A percentile compares a stretch with the other conserved stretches of the same genome.
Evolutionary conservation across 345 rosid species (phyloP).

Genomic region (Sonneratia caseolaris): DNA sequence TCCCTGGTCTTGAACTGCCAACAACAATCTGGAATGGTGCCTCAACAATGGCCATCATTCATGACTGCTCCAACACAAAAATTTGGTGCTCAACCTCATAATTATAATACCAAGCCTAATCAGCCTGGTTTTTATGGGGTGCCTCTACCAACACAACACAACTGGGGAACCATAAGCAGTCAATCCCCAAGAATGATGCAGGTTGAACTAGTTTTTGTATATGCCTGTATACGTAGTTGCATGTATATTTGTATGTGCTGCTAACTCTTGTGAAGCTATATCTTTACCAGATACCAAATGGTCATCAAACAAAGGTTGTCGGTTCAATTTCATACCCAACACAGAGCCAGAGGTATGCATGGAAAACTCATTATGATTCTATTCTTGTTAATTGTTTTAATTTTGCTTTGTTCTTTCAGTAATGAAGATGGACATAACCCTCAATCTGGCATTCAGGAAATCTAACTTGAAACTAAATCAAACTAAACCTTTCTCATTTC

Average conservation of each 20-base stretch:
- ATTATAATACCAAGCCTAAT: slow-evolving; percentile 9
- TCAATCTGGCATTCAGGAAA: not conserved
- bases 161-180: slow-evolving; percentile 14
- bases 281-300: slow-evolving; percentile 29
- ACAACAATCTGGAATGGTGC: slow-evolving; percentile 35
- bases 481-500: not conserved
- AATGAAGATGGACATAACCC: not conserved
- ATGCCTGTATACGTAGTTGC: no score
- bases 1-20: slow-evolving; percentile 43
- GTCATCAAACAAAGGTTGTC: slow-evolving; percentile 19
- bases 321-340: slow-evolving; percentile 22
- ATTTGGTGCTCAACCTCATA: slow-evolving; percentile 14
- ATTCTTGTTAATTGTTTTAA: not conserved
- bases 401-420: not conserved
- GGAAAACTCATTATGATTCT: not conserved
- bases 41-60: slow-evolving; percentile 32
- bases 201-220: slow-evolving; percentile 19
- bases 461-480: not conserved
- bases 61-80: slow-evolving; percentile 24
- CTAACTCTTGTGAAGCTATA: slow-evolving; percentile 8
- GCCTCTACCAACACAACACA: slow-evolving; percentile 13
- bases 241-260: not conserved
- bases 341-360: slow-evolving; percentile 23
- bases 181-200: slow-evolving; percentile 34
- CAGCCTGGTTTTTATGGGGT: slow-evolving; percentile 17